Evolutionary conservation across 768 basidiomycete genomes (phyloP), one percentile per base, ranked within the genome.

Genomic region (Phallus indusiatus): DNA sequence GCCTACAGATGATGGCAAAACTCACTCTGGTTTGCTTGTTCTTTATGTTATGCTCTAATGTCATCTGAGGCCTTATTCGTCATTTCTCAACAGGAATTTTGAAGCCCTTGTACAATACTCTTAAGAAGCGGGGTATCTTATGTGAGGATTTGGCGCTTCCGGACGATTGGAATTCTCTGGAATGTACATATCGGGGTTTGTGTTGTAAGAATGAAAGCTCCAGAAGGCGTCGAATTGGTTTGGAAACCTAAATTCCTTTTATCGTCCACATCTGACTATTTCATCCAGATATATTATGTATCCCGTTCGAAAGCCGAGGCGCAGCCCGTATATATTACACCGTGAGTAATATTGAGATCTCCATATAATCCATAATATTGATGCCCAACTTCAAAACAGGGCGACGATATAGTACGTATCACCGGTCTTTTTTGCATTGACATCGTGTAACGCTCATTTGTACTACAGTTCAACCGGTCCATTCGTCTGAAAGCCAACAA

Each of bases 321-420:
- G 93, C 88, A 1, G 92, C 93, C 0, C 70, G 94, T 54, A 72
- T 96, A n/a, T 96, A 96, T 70, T 96, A 92, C 68, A 95, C 94
- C 0, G 90, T 86, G 62, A 65, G 79, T 71, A 47, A 33, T 50
- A 17, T 37, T 50, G 17, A 18, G 14, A 3, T 14, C 12, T 49
- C 14, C 20, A 28, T 50, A 18, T 37, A 52, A n/a, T 58, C 18
- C 55, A 24, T 17, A 47, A 24, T 33, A 8, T 18, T 50, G 33
- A 16, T 58, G 36, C 48, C 52, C 49, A 47, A 34, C 33, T 34
- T 34, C n/a, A 28, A 11, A 53, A 28, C 64, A 86, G 85, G 93
- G 93, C 1, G 93, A 95, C 66, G 90, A 94, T 66, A 90, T 95
- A 55, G 92, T 92, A 64, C 64, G 88, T 72, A 12, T 36, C 22